Evolutionary conservation across 1,284 basidiomycete genomes (phyloP).

Genomic region (Sporisorium exsertum): DNA sequence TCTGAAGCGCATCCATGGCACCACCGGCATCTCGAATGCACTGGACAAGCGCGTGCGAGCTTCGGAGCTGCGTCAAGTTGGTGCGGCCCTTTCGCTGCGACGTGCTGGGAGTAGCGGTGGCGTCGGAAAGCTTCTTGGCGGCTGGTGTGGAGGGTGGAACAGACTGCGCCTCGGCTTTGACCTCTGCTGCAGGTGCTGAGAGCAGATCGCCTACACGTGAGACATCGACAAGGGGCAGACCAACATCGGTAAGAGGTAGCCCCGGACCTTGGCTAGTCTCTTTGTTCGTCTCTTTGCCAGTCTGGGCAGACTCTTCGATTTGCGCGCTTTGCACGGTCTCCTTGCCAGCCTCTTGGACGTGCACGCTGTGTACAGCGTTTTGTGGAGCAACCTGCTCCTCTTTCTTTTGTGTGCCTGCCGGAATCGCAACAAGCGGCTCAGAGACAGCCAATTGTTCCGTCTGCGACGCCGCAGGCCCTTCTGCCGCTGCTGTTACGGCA

Average conservation of each 20-base stretch:
- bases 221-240: slow-evolving; percentile 1
- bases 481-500: neutral
- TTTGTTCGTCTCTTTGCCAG: neutral
- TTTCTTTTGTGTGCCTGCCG: neutral
- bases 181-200: neutral
- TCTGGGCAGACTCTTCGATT: neutral
- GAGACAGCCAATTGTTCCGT: neutral
- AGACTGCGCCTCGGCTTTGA: slow-evolving; percentile 10
- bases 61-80: slow-evolving; percentile 41
- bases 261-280: neutral
- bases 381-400: neutral
- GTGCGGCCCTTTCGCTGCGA: slow-evolving; percentile 34
- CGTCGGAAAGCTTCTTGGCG: slow-evolving; percentile 8
- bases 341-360: neutral
- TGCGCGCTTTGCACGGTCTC: neutral
- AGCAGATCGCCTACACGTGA: slow-evolving; percentile 28
- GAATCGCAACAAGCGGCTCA: neutral
- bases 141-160: slow-evolving; percentile 9
- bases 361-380: neutral
- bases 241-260: too few species aligned
- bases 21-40: slow-evolving; percentile 44
- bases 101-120: slow-evolving; percentile 6
- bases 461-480: neutral
- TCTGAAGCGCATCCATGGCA: slow-evolving; percentile 39
- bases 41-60: slow-evolving; percentile 33